Percentiles rank a stretch among this genome's conserved stretches.
Evolutionary conservation across 2,329 filamentous ascomycete species (phyloP).

Genomic region (Chaetomium globosum): DNA sequence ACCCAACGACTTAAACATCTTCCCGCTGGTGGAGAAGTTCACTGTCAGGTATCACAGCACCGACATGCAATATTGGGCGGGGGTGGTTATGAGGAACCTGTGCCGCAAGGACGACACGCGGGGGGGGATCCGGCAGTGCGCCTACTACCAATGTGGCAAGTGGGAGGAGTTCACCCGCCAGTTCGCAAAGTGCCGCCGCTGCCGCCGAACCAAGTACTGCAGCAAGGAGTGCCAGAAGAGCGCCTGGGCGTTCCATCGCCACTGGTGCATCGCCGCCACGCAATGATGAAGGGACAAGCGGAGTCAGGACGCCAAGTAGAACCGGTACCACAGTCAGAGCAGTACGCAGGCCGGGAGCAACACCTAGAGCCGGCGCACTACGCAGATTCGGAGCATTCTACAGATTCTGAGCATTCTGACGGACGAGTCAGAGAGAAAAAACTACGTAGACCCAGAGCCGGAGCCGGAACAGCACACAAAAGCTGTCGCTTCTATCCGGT

Average conservation of each 20-base stretch:
- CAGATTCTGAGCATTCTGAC: too few relatives aligned
- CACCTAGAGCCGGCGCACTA: too few relatives aligned
- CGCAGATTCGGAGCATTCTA: too few relatives aligned
- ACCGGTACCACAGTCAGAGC: too few relatives aligned
- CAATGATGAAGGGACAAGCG: slow-evolving; percentile 44
- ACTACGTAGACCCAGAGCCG: too few relatives aligned
- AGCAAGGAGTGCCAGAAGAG: slow-evolving; percentile 99
- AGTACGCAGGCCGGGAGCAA: too few relatives aligned
- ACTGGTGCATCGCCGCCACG: slow-evolving; percentile 87
- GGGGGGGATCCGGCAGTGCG: slow-evolving; percentile 93
- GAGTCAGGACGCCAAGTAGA: too few relatives aligned
- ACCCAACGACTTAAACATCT: slow-evolving; percentile 96
- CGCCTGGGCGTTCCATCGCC: slow-evolving; percentile 96
- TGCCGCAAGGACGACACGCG: slow-evolving; percentile 96
- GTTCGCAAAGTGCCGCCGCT: slow-evolving; percentile 96
- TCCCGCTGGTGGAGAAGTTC: slow-evolving; percentile 97
- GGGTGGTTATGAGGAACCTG: slow-evolving; percentile 97
- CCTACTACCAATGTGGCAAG: slow-evolving; percentile 96
- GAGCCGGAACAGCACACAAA: too few relatives aligned
- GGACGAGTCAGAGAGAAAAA: too few relatives aligned
- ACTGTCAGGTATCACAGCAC: slow-evolving; percentile 92
- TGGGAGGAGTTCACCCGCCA: slow-evolving; percentile 97
- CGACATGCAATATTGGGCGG: slow-evolving; percentile 99
- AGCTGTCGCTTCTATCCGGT: background rate
- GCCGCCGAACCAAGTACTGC: slow-evolving; percentile 96